Percentiles rank a stretch among this genome's conserved stretches.
Evolutionary conservation across 78 protist genomes (phyloP).

Genomic region (Chrysochromulina parva): DNA sequence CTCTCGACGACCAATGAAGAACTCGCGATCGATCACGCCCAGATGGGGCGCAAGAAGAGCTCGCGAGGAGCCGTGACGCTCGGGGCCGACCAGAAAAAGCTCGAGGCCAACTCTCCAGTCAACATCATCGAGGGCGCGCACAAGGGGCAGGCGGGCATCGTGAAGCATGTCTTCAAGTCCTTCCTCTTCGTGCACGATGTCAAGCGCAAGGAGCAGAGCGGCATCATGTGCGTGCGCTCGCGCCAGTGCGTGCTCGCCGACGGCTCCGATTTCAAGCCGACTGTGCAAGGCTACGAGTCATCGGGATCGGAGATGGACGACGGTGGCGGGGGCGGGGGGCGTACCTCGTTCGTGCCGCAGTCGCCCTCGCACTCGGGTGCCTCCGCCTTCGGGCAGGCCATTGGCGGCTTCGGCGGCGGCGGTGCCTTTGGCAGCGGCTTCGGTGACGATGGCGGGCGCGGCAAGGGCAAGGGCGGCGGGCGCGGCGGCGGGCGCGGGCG

Average conservation of each 20-base stretch:
- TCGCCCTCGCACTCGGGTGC: background rate
- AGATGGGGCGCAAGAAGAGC: slow-evolving; percentile 24
- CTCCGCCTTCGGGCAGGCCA: background rate
- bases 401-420: background rate
- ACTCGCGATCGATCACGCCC: background rate
- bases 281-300: background rate
- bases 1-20: background rate
- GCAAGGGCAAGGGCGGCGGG: background rate
- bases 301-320: no score
- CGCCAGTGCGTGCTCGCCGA: background rate
- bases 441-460: background rate
- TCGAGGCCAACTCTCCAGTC: slow-evolving; percentile 9
- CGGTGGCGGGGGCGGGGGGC: background rate
- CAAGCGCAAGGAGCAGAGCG: slow-evolving; percentile 34
- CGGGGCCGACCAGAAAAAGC: background rate
- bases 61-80: background rate
- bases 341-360: background rate
- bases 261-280: background rate
- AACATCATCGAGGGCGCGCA: background rate
- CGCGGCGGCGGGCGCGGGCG: background rate
- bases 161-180: slow-evolving; percentile 54
- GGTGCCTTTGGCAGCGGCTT: background rate
- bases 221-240: slow-evolving; percentile 54
- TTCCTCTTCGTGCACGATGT: slow-evolving; percentile 34
- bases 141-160: slow-evolving; percentile 28